phyloP scores from a whole-genome alignment of 2,329 filamentous ascomycete genomes.

The Emmonsia crescens region DNA sequence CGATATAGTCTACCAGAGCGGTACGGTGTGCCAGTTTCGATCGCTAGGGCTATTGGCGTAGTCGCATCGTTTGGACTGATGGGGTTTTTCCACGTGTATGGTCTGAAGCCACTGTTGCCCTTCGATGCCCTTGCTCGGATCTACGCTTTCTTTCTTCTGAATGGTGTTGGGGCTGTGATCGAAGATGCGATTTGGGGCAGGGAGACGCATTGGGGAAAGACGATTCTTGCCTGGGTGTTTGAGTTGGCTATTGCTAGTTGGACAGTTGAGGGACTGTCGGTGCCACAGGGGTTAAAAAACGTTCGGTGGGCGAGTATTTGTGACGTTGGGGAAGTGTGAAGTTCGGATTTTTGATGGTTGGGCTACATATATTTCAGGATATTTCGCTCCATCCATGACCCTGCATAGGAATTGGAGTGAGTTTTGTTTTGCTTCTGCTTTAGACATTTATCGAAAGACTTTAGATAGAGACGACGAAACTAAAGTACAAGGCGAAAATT shows the following conservation, averaged over 20 bases:
- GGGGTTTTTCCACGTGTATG: conserved; percentile 32
- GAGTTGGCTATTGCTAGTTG: conserved; percentile 19
- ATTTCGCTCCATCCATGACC: too few relatives aligned
- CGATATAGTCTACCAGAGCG: conserved; percentile 20
- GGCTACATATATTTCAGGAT: background rate
- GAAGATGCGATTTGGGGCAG: conserved; percentile 18
- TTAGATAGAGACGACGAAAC: too few relatives aligned
- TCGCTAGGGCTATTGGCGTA: conserved; percentile 27
- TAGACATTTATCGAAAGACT: background rate
- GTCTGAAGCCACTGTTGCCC: conserved; percentile 25
- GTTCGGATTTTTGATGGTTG: background rate
- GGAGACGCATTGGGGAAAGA: conserved; percentile 16
- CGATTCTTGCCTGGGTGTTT: conserved; percentile 19
- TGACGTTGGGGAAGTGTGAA: conserved; percentile 9
- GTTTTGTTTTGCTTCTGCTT: background rate
- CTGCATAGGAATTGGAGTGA: background rate
- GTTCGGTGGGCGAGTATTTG: conserved; percentile 14
- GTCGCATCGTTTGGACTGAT: conserved; percentile 30
- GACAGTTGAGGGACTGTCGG: conserved; percentile 17
- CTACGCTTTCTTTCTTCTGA: conserved; percentile 30
- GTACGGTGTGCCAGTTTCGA: conserved; percentile 20
- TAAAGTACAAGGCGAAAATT: too few relatives aligned
- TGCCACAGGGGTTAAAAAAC: conserved; percentile 16
- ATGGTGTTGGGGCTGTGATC: conserved; percentile 28
- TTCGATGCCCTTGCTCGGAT: conserved; percentile 23